These are phyloP conservation scores for Teratosphaeria viscida DNA, from an alignment of 2,329 filamentous ascomycete species.

Conservation along the genomic window DNA sequence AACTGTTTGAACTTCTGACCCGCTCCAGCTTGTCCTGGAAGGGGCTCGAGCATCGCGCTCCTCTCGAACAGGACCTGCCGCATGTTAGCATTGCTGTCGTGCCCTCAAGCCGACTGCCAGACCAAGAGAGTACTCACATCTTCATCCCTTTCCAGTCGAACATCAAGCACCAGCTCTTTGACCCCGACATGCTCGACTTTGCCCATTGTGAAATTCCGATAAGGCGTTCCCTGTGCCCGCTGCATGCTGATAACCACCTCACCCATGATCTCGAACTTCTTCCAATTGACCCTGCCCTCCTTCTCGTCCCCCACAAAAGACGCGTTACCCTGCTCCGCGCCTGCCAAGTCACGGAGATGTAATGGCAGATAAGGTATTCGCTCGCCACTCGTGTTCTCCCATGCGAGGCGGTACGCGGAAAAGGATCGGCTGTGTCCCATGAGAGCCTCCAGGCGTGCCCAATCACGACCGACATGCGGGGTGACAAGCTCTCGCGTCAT, in stretches of 20 bases:
- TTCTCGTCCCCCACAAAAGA: constrained; percentile 62
- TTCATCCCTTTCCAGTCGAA: constrained; percentile 71
- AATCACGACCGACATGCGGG: constrained; percentile 64
- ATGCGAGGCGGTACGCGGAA: constrained; percentile 90
- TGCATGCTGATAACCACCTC: constrained; percentile 86
- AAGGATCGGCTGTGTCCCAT: constrained; percentile 91
- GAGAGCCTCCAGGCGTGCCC: constrained; percentile 76
- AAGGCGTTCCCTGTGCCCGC: constrained; percentile 78
- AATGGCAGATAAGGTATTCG: constrained; percentile 90
- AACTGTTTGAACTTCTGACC: constrained; percentile 33
- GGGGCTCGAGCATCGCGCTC: constrained; percentile 43
- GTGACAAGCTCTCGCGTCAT: constrained; percentile 71
- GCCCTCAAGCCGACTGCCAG: background rate
- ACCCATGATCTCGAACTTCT: constrained; percentile 92
- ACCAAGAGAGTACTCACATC: constrained; percentile 52
- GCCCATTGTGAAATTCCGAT: constrained; percentile 49
- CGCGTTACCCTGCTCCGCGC: constrained; percentile 81
- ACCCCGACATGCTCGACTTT: constrained; percentile 56
- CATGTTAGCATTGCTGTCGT: constrained; percentile 8
- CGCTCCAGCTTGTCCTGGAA: constrained; percentile 19
- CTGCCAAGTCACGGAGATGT: constrained; percentile 79
- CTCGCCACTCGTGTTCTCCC: constrained; percentile 87
- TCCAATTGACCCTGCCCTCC: constrained; percentile 72
- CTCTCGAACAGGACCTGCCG: constrained; percentile 48
- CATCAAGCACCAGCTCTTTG: constrained; percentile 67